Evolutionary conservation across 805 yeast species (phyloP).

Genomic region (Schizosaccharomyces octosporus): DNA sequence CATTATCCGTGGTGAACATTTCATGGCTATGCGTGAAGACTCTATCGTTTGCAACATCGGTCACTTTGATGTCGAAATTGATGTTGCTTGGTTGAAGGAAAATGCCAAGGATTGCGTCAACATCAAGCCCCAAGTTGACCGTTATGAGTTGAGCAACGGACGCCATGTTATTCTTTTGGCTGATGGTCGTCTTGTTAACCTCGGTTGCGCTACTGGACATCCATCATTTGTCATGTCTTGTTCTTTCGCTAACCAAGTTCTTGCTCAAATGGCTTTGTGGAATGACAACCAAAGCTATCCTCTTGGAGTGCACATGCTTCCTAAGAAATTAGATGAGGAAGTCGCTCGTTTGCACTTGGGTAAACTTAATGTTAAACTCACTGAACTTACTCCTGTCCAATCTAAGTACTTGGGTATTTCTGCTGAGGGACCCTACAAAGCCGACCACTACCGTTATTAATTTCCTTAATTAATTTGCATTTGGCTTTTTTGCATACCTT

Average conservation of each 20-base stretch:
- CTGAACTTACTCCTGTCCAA: constrained; percentile 54
- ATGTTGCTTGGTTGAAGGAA: constrained; percentile 94
- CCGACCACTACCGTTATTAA: constrained; percentile 93
- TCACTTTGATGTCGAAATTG: constrained; percentile 96
- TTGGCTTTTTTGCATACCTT: not conserved
- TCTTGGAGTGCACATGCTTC: constrained; percentile 82
- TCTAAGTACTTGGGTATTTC: constrained; percentile 87
- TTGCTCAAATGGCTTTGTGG: constrained; percentile 95
- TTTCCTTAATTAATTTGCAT: not conserved
- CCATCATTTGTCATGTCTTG: constrained; percentile 97
- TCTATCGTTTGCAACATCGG: constrained; percentile 99
- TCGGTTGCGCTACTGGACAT: constrained; percentile 99
- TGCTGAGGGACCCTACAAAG: constrained; percentile 86
- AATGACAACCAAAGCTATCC: constrained; percentile 64
- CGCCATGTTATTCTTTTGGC: constrained; percentile 89
- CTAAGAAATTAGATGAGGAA: constrained; percentile 95
- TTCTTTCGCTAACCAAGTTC: constrained; percentile 97
- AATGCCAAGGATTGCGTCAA: constrained; percentile 82
- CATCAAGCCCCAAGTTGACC: constrained; percentile 98
- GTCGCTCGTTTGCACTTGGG: constrained; percentile 91
- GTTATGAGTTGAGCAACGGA: constrained; percentile 71
- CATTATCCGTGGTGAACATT: constrained; percentile 75
- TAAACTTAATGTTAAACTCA: constrained; percentile 76
- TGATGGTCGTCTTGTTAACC: constrained; percentile 96
- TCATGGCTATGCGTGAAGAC: constrained; percentile 87